Conservation (phyloP, 2,329 filamentous ascomycete species). For the Colletotrichum destructivum region DNA sequence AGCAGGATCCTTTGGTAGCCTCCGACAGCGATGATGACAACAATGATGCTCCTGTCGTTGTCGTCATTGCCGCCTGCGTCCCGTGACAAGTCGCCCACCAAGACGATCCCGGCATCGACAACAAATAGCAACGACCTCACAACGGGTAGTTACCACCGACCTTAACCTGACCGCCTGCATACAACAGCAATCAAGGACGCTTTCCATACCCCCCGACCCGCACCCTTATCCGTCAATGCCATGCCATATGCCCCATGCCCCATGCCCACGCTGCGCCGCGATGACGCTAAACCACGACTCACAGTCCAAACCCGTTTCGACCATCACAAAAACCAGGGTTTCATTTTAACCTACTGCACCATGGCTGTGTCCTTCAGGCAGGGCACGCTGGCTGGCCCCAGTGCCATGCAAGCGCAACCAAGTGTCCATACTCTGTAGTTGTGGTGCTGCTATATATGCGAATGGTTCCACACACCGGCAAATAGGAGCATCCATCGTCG, state of each 20-base stretch:
- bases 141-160: slow-evolving; percentile 1
- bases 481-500: slow-evolving; percentile 4
- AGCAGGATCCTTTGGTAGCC: background rate
- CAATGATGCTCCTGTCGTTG: background rate
- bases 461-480: background rate
- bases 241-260: slow-evolving; percentile 10
- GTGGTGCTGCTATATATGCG: background rate
- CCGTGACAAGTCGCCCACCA: background rate
- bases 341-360: slow-evolving; percentile 1
- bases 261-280: slow-evolving; percentile 6
- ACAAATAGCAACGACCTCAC: background rate
- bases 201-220: background rate
- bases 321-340: background rate
- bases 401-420: background rate
- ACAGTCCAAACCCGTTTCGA: background rate
- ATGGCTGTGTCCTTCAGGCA: slow-evolving; percentile 3
- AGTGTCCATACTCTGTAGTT: too few relatives aligned
- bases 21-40: background rate
- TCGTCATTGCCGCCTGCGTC: background rate
- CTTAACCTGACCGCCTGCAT: background rate
- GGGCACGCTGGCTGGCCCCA: slow-evolving; percentile 4
- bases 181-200: slow-evolving; percentile 16
- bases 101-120: background rate
- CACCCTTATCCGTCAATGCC: slow-evolving; percentile 11
- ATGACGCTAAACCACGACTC: slow-evolving; percentile 8